Conservation (phyloP, 345 rosid species). For the Corymbia maculata region DNA sequence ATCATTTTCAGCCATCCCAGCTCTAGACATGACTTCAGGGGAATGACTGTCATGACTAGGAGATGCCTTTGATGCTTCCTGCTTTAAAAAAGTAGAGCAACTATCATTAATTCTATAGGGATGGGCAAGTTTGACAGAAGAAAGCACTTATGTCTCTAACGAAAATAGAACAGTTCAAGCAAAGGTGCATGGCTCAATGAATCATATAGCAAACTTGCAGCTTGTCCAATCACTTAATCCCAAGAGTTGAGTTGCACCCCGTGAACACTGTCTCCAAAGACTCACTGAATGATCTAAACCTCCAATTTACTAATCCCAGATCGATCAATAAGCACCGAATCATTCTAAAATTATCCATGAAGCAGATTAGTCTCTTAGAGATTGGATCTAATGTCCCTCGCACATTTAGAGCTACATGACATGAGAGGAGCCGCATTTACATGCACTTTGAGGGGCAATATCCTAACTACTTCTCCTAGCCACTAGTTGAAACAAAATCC, state of each 20-base stretch:
- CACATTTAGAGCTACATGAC: not conserved
- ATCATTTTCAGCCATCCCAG: conserved; percentile 27
- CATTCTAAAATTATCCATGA: not conserved
- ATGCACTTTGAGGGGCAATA: not conserved
- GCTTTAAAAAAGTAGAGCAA: conserved; percentile 14
- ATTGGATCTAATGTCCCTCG: not conserved
- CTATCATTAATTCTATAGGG: not conserved
- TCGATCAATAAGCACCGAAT: not conserved
- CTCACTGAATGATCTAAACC: not conserved
- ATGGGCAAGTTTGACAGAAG: not conserved
- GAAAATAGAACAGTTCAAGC: not conserved
- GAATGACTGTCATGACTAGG: conserved; percentile 32
- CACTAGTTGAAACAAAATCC: not conserved
- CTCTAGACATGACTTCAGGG: conserved; percentile 44
- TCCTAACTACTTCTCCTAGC: not conserved
- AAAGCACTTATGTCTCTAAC: not conserved
- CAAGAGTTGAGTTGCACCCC: not conserved
- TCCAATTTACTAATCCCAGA: not conserved
- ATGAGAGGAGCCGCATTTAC: not conserved
- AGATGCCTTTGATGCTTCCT: conserved; percentile 52
- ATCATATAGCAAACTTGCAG: not conserved
- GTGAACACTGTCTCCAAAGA: not conserved
- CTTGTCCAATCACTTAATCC: not conserved
- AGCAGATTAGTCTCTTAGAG: not conserved
- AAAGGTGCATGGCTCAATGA: not conserved